A percentile compares a stretch with the other conserved stretches of the same genome.
Conservation (phyloP, 352 stramenopile genomes). For the Phytophthora citrophthora region DNA sequence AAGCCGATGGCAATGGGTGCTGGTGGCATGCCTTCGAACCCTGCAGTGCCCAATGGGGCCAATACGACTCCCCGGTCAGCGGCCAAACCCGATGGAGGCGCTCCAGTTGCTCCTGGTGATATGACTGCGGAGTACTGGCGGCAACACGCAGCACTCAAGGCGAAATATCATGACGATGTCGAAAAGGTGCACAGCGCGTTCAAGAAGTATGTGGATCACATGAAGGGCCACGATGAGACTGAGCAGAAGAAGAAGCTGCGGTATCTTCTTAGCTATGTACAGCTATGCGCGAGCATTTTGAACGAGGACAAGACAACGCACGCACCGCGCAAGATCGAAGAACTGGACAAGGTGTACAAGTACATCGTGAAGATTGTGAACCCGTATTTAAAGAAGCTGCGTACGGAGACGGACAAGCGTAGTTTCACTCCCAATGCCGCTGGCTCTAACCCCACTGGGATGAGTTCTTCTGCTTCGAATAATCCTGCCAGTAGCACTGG, state of each 20-base stretch:
- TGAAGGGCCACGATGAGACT: constrained; percentile 86
- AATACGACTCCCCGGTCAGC: constrained; percentile 26
- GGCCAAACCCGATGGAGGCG: constrained; percentile 25
- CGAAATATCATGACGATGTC: constrained; percentile 85
- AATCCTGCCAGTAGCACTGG: constrained; percentile 28
- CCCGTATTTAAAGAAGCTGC: constrained; percentile 87
- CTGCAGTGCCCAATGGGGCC: constrained; percentile 20
- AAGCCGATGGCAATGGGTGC: constrained; percentile 22
- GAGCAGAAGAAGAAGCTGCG: constrained; percentile 89
- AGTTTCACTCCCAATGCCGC: constrained; percentile 38
- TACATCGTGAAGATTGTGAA: constrained; percentile 91
- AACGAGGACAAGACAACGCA: constrained; percentile 80
- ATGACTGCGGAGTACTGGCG: constrained; percentile 78
- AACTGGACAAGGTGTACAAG: constrained; percentile 90
- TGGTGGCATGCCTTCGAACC: constrained; percentile 35
- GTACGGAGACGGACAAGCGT: constrained; percentile 78
- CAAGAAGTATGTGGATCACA: constrained; percentile 90
- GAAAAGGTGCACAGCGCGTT: constrained; percentile 87
- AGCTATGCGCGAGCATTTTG: constrained; percentile 80
- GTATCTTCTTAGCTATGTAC: constrained; percentile 84
- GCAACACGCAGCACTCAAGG: constrained; percentile 76
- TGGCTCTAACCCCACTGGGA: constrained; percentile 31
- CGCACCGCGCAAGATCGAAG: constrained; percentile 75
- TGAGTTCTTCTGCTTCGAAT: constrained; percentile 15
- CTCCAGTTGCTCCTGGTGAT: constrained; percentile 35